phyloP scores from a whole-genome alignment of 495 filamentous ascomycete genomes.

The Trypethelium eluteriae region DNA sequence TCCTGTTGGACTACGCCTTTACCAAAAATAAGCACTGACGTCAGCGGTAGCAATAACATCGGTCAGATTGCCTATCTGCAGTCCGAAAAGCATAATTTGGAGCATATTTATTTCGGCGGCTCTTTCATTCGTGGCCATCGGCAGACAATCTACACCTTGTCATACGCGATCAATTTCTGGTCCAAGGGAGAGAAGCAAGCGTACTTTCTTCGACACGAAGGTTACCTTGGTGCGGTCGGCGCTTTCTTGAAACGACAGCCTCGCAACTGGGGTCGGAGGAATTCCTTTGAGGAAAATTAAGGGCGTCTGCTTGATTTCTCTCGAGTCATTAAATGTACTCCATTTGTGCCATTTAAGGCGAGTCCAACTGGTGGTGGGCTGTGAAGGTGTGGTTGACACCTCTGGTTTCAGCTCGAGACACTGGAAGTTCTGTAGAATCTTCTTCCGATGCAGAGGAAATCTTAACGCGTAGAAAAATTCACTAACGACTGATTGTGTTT shows the following conservation, averaged over 20 bases:
- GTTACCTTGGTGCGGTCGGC: conserved; percentile 92
- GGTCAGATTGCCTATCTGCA: conserved; percentile 95
- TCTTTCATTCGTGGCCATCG: conserved; percentile 93
- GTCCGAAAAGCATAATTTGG: conserved; percentile 80
- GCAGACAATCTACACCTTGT: conserved; percentile 94
- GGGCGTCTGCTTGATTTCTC: neutral
- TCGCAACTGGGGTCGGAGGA: conserved; percentile 77
- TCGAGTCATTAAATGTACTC: neutral
- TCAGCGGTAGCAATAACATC: conserved; percentile 72
- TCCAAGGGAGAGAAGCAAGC: conserved; percentile 88
- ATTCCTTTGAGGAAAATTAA: conserved; percentile 8
- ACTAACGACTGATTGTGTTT: neutral
- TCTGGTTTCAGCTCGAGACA: neutral
- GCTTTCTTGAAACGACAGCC: conserved; percentile 90
- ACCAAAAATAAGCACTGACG: conserved; percentile 17
- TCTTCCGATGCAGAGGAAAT: neutral
- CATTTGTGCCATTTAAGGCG: neutral
- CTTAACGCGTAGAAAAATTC: neutral
- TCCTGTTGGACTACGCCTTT: neutral
- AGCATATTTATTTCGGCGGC: conserved; percentile 94
- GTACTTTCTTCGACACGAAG: conserved; percentile 92
- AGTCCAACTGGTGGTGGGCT: neutral
- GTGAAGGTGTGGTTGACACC: neutral
- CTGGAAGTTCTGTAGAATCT: conserved; percentile 10
- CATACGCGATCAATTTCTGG: conserved; percentile 96